A percentile compares a stretch with the other conserved stretches of the same genome.
These are phyloP conservation scores for Blastobotrys arbuscula DNA, from an alignment of 1,139 yeast species.

Conservation along the genomic window DNA sequence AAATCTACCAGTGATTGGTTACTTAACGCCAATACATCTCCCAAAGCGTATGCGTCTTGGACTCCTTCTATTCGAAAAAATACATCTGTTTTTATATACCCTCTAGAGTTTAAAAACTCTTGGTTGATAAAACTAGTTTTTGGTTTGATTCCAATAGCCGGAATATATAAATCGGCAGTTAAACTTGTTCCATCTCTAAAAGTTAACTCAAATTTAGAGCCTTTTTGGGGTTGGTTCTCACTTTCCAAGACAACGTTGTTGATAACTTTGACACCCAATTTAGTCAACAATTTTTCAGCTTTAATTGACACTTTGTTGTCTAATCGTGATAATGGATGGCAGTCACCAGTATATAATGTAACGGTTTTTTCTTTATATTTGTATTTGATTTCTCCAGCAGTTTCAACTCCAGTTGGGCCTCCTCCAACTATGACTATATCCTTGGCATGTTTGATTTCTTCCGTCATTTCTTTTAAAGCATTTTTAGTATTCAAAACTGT, in stretches of 20 bases:
- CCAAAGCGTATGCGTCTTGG: slow-evolving; percentile 24
- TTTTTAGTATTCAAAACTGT: slow-evolving; percentile 69
- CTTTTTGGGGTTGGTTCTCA: slow-evolving; percentile 8
- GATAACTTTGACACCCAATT: slow-evolving; percentile 23
- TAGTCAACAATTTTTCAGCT: slow-evolving; percentile 17
- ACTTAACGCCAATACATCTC: slow-evolving; percentile 23
- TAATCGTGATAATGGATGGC: slow-evolving; percentile 21
- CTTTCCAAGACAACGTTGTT: slow-evolving; percentile 16
- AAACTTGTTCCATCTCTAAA: slow-evolving; percentile 16
- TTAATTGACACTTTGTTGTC: slow-evolving; percentile 12
- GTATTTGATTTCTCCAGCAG: slow-evolving; percentile 58
- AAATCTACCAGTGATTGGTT: slow-evolving; percentile 19
- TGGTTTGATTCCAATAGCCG: slow-evolving; percentile 23
- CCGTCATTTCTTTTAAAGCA: slow-evolving; percentile 67
- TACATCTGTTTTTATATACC: slow-evolving; percentile 21
- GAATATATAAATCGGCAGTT: slow-evolving; percentile 20
- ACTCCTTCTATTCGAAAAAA: slow-evolving; percentile 23
- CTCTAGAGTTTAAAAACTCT: slow-evolving; percentile 16
- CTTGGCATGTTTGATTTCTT: slow-evolving; percentile 67
- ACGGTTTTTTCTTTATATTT: slow-evolving; percentile 22
- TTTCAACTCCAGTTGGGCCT: slow-evolving; percentile 90
- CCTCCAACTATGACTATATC: slow-evolving; percentile 83
- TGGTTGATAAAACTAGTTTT: slow-evolving; percentile 24
- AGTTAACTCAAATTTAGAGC: not conserved
- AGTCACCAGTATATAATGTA: slow-evolving; percentile 23